These are phyloP conservation scores for Polyporus tsugae DNA, from an alignment of 1,284 basidiomycete genomes.

Conservation along the genomic window DNA sequence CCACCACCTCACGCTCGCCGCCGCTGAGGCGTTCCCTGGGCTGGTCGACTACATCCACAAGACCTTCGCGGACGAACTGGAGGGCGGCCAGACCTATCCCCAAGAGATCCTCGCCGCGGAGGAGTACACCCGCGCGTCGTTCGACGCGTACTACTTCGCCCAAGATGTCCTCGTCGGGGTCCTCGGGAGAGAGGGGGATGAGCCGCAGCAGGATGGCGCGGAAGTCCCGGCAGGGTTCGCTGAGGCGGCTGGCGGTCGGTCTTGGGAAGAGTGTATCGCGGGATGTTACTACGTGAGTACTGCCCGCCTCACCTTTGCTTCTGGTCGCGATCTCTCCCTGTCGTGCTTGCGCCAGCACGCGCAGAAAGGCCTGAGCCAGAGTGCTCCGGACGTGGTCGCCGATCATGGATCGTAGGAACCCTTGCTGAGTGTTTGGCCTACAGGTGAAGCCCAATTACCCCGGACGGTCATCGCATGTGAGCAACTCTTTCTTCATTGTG, in stretches of 20 bases:
- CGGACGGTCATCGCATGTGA: constrained; percentile 90
- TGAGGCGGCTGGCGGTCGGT: constrained; percentile 53
- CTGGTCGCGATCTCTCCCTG: constrained; percentile 5
- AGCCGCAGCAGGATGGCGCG: constrained; percentile 38
- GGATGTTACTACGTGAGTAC: constrained; percentile 84
- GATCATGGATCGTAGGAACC: constrained; percentile 20
- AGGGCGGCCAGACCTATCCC: constrained; percentile 84
- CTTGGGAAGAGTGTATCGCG: constrained; percentile 75
- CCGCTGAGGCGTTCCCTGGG: constrained; percentile 52
- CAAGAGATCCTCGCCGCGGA: constrained; percentile 62
- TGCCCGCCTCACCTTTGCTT: background rate
- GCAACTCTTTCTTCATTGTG: constrained; percentile 40
- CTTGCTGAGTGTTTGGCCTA: constrained; percentile 16
- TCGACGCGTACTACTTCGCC: constrained; percentile 79
- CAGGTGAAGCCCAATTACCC: constrained; percentile 92
- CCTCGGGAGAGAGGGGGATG: constrained; percentile 37
- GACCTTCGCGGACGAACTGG: constrained; percentile 79
- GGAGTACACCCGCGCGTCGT: constrained; percentile 60
- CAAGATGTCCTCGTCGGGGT: constrained; percentile 82
- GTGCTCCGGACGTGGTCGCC: constrained; percentile 13
- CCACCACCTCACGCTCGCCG: constrained; percentile 68
- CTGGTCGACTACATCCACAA: constrained; percentile 69
- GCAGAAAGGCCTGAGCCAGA: background rate
- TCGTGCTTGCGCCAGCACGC: background rate
- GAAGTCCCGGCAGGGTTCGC: constrained; percentile 51